phyloP scores from a whole-genome alignment of 495 filamentous ascomycete species.

The Friedmanniomyces simplex region DNA sequence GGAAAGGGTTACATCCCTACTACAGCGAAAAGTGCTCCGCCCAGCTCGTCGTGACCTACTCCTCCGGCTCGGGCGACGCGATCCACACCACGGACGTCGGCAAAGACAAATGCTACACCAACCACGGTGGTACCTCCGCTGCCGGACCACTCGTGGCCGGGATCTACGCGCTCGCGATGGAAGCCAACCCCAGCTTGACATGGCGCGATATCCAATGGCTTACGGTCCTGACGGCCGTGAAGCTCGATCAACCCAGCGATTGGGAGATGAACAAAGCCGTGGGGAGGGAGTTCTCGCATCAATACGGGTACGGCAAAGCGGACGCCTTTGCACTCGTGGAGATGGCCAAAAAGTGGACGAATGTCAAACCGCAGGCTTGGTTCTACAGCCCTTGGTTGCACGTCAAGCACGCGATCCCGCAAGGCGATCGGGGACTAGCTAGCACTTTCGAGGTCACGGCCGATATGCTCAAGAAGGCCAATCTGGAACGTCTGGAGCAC shows the following conservation, averaged over 20 bases:
- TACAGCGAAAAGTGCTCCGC: slow-evolving; percentile 96
- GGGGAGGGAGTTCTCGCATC: slow-evolving; percentile 82
- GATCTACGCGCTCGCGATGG: slow-evolving; percentile 82
- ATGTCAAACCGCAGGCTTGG: slow-evolving; percentile 97
- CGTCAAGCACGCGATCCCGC: slow-evolving; percentile 74
- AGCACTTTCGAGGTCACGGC: slow-evolving; percentile 67
- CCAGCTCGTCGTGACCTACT: slow-evolving; percentile 90
- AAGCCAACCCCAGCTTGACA: slow-evolving; percentile 72
- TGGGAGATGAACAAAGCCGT: slow-evolving; percentile 66
- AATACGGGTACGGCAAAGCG: slow-evolving; percentile 89
- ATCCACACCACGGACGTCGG: slow-evolving; percentile 98
- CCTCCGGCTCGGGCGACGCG: slow-evolving; percentile 74
- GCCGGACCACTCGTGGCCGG: slow-evolving; percentile 88
- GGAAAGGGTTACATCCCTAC: slow-evolving; percentile 72
- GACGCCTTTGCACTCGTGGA: slow-evolving; percentile 81
- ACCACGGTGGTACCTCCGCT: slow-evolving; percentile 92
- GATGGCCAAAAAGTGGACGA: slow-evolving; percentile 70
- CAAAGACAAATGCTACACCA: slow-evolving; percentile 58
- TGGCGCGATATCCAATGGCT: slow-evolving; percentile 96
- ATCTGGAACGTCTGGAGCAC: slow-evolving; percentile 79
- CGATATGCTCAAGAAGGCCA: slow-evolving; percentile 66
- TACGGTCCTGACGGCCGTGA: slow-evolving; percentile 72
- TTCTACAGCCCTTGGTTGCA: slow-evolving; percentile 85
- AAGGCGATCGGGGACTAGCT: slow-evolving; percentile 71
- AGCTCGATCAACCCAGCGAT: slow-evolving; percentile 61